Conservation (phyloP, 2,329 filamentous ascomycete species). For the Botryotinia calthae region DNA sequence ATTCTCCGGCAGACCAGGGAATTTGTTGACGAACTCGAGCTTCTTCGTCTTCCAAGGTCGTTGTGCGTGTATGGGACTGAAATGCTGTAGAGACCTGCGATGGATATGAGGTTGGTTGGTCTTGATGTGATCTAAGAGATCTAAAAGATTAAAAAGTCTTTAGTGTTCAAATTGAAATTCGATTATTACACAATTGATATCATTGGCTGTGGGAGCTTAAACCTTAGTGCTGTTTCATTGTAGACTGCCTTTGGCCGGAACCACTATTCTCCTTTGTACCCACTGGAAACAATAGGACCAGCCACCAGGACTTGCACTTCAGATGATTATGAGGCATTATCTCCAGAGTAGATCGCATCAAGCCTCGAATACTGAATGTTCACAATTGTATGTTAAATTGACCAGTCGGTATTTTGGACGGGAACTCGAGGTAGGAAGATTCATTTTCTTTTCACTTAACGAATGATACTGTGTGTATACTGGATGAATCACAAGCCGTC, state of each 20-base stretch:
- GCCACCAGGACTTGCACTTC: not conserved
- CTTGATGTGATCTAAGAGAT: not conserved
- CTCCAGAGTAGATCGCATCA: not conserved
- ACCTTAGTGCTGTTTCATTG: not conserved
- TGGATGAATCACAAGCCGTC: not conserved
- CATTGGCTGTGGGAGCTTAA: not conserved
- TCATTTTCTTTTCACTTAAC: not conserved
- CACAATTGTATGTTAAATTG: not conserved
- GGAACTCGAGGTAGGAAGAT: not conserved
- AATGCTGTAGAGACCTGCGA: not conserved
- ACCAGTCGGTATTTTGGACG: not conserved
- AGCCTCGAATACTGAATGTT: not conserved
- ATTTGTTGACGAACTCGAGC: not conserved
- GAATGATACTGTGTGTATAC: too few relatives aligned
- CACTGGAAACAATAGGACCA: not conserved
- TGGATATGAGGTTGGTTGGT: not conserved
- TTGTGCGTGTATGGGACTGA: not conserved
- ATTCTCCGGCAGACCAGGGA: not conserved
- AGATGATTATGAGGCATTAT: not conserved
- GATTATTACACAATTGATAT: conserved; percentile 12
- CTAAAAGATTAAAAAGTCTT: conserved; percentile 1
- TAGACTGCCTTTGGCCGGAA: not conserved
- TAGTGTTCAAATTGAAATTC: not conserved
- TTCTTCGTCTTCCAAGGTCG: not conserved
- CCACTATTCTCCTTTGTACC: not conserved